Conservation (phyloP, 495 filamentous ascomycete genomes). For the Daldinia bambusicola region DNA sequence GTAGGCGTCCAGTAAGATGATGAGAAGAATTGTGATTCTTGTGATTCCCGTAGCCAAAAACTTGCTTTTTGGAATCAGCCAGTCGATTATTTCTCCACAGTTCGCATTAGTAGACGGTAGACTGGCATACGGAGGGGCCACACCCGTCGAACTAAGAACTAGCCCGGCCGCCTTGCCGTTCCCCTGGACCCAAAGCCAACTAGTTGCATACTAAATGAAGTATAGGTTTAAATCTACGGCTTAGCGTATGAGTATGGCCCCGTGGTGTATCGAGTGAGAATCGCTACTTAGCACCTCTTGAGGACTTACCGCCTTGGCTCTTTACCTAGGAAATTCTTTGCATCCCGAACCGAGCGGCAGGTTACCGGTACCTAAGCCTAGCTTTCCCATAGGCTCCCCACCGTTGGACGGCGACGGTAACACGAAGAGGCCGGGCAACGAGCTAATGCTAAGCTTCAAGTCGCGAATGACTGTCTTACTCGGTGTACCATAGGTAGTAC, state of each 20-base stretch:
- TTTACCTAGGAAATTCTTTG: constrained; percentile 1
- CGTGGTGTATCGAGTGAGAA: not conserved
- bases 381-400: constrained; percentile 10
- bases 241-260: constrained; percentile 2
- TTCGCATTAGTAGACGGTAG: not conserved
- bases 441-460: constrained; percentile 10
- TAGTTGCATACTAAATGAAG: constrained; percentile 25
- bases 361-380: constrained; percentile 21
- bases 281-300: too few relatives aligned
- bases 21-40: constrained; percentile 31
- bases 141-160: constrained; percentile 5
- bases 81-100: constrained; percentile 32
- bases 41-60: constrained; percentile 26
- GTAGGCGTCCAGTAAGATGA: constrained; percentile 36
- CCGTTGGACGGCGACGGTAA: constrained; percentile 22
- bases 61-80: constrained; percentile 26
- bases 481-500: not conserved
- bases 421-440: constrained; percentile 30
- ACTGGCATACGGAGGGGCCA: not conserved
- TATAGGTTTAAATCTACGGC: constrained; percentile 7
- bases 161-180: constrained; percentile 25
- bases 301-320: constrained; percentile 1
- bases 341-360: constrained; percentile 22
- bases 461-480: constrained; percentile 21
- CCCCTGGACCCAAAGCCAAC: constrained; percentile 6